Base-by-base conservation (phyloP, 352 stramenopile species). In the Stephanocyclus meneghinianus region DNA sequence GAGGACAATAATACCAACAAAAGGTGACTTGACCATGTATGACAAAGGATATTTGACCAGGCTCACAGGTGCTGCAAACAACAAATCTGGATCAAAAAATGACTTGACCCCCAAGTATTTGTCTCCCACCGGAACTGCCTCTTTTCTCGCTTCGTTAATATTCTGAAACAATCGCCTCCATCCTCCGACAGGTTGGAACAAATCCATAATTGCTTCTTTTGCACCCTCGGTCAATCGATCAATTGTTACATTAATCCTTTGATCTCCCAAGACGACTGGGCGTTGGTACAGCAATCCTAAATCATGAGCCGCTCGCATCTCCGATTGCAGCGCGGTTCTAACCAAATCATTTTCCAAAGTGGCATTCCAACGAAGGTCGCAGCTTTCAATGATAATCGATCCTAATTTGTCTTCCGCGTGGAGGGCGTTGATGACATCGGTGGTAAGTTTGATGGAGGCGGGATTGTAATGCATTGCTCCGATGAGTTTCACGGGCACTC, bases 401-500 rank as follows among this genome's bases (percentile, higher is more conserved):
- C 75, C 80, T 0, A 92, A 62, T 61, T 77, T 76, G 15, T 75
- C 59, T n/a, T 81, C 37, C 0, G 47, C 44, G 6, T 57, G 74
- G 13, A 89, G 74, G 11, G 66, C 60, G 44, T 86, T 64, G 37
- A 90, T 83, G 1, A 55, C 83, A 1, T 83, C 65, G 26, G 63
- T 63, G 35, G 81, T 81, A 1, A 89, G 68, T 65, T 83, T 45
- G 55, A 92, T 92, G 16, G 77, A 88, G 9, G 74, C 80, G 8
- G 87, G 87, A 69, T 92, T 92, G 56, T 91, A 91, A 53, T 91
- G 85, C 85, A 91, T 91, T 2, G 74, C 71, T 26, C 87, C 87
- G 15, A 92, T 80, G n/a, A 92, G 70, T 30, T 88, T 81, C 0
- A 92, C 82, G 21, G 55, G 79, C 0, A 83, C 72, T 37, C 74